These are phyloP conservation scores for Aegilops sharonensis DNA, from an alignment of 176 grass and related monocot genomes.

Conservation along the genomic window DNA sequence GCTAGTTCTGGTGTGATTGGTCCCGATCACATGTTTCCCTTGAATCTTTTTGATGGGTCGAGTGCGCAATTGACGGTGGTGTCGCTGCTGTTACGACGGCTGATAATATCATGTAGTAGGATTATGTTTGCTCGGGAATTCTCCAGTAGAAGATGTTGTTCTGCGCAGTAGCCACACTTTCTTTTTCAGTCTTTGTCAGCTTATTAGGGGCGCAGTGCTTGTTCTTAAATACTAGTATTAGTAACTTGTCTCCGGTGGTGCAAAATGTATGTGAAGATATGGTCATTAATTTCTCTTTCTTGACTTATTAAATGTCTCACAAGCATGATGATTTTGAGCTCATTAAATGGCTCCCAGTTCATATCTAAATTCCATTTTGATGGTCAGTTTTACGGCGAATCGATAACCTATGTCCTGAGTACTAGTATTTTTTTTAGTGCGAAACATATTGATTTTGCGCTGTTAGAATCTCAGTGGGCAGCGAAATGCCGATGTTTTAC, in stretches of 20 bases:
- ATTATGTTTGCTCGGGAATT: slow-evolving; percentile 18
- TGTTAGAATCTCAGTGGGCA: neutral
- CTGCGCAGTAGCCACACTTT: neutral
- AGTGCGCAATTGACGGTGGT: slow-evolving; percentile 12
- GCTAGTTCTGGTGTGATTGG: neutral
- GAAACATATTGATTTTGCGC: slow-evolving; percentile 4
- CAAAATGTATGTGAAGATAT: neutral
- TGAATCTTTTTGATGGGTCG: neutral
- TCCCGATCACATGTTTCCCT: neutral
- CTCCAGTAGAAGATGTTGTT: neutral
- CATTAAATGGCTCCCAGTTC: neutral
- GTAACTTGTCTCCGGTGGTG: neutral
- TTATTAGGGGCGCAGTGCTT: neutral
- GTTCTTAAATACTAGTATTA: neutral
- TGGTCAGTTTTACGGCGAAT: neutral
- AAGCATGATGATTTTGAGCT: slow-evolving; percentile 2
- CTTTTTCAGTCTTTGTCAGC: neutral
- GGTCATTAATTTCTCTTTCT: neutral
- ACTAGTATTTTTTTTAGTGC: neutral
- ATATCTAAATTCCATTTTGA: neutral
- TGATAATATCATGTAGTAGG: neutral
- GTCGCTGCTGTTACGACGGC: neutral
- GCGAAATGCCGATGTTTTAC: neutral
- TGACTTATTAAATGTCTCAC: neutral
- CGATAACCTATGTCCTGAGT: neutral